A percentile compares a stretch with the other conserved stretches of the same genome.
phyloP scores from a whole-genome alignment of 805 yeast species.

The Barnettozyma populi region DNA sequence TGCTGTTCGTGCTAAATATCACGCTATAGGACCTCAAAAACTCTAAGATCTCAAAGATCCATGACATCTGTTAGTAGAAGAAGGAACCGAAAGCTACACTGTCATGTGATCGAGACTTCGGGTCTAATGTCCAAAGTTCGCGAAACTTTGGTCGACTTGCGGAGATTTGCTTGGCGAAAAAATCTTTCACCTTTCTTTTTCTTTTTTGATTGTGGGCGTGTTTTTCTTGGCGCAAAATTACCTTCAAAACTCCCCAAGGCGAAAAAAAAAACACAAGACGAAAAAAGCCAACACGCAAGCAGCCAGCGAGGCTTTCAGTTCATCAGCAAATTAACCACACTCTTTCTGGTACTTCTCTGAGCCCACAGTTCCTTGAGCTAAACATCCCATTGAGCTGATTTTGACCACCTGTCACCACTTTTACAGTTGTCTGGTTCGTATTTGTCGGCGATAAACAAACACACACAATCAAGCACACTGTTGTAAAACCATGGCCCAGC shows the following conservation, averaged over 20 bases:
- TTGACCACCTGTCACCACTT: neutral
- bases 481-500: neutral
- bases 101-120: too few species aligned
- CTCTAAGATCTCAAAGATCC: too few species aligned
- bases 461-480: neutral
- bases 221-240: neutral
- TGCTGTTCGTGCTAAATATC: too few species aligned
- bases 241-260: neutral
- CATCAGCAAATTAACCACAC: neutral
- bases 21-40: too few species aligned
- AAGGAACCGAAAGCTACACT: too few species aligned
- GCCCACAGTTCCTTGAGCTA: neutral
- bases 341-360: neutral
- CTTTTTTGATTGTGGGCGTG: neutral
- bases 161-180: neutral
- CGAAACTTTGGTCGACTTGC: neutral
- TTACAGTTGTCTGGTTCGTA: neutral
- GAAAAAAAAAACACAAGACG: neutral
- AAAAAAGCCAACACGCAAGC: neutral
- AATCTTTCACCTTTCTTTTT: neutral
- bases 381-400: neutral
- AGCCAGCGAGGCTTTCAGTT: neutral
- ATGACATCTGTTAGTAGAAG: too few species aligned
- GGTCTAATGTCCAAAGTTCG: neutral
- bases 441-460: neutral